Percentiles rank a stretch among this genome's conserved stretches.
phyloP scores from a whole-genome alignment of 331 rosid genomes.

The Prunus yedoensis region DNA sequence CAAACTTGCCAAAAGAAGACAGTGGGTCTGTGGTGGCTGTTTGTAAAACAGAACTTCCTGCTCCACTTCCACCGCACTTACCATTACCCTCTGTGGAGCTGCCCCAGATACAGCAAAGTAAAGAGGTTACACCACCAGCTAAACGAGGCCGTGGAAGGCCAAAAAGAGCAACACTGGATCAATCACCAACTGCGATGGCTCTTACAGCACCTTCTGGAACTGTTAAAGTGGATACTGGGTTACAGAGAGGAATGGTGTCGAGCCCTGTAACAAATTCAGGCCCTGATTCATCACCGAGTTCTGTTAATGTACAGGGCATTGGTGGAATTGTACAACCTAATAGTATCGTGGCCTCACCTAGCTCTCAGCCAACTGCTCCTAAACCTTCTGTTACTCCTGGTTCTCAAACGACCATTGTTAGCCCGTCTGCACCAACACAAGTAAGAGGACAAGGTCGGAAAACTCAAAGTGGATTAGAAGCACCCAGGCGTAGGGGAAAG shows the following conservation, averaged over 20 bases:
- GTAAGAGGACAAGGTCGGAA: constrained; percentile 67
- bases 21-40: constrained; percentile 42
- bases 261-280: constrained; percentile 38
- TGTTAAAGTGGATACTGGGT: constrained; percentile 42
- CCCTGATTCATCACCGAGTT: constrained; percentile 43
- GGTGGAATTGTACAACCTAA: constrained; percentile 33
- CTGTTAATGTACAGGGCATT: constrained; percentile 34
- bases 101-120: constrained; percentile 41
- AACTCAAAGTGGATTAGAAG: constrained; percentile 55
- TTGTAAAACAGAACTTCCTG: constrained; percentile 40
- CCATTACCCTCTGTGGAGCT: constrained; percentile 34
- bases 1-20: constrained; percentile 36
- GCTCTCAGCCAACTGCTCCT: constrained; percentile 37
- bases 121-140: constrained; percentile 76
- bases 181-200: constrained; percentile 41
- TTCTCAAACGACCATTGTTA: constrained; percentile 36
- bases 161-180: constrained; percentile 59
- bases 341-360: constrained; percentile 39
- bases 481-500: constrained; percentile 75
- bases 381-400: constrained; percentile 38
- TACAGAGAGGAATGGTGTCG: constrained; percentile 41
- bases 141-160: constrained; percentile 99
- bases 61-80: constrained; percentile 36
- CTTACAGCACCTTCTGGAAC: constrained; percentile 50
- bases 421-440: constrained; percentile 45